Evolutionary conservation across 495 filamentous ascomycete species (phyloP), one percentile per base, ranked within the genome.

Genomic region (Penicillium flavigenum): DNA sequence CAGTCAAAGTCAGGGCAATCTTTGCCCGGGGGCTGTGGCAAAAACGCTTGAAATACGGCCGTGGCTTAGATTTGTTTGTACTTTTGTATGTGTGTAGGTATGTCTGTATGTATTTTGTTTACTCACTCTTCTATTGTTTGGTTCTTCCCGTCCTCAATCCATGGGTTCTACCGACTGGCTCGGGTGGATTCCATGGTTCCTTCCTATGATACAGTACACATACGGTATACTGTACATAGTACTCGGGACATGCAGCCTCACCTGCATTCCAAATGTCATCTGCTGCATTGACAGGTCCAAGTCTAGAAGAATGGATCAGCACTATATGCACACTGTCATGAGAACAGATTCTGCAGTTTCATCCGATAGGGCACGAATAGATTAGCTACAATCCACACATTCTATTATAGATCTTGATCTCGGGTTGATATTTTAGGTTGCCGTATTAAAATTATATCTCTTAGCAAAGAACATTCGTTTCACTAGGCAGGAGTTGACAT

Each of bases 11-110:
- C 24, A 26, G 24, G 24, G 49, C 34, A 4, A 16, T 27, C 17
- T 34, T 44, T 34, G 31, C 47, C 32, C 47, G 47, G 26, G 34
- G 38, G 39, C 51, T 32, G 51, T 53, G 51, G 51, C 51, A 5
- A 53, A 53, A 43, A 44, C 39, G 1, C 7, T 26, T 11, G 14
- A 50, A 31, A 38, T 5, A 39, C 20, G 10, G 5, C 22, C 29
- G 49, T 39, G 36, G 49, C 49, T 52, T 51, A 51, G 48, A 27
- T 12, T 36, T 2, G 47, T n/a, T n/a, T 47, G 45, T 29, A 29
- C 27, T 7, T 7, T 29, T 29, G 6, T 29, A 29, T 29, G 7
- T 29, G 27, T 29, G 27, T 29, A 8, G 0, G 27, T 29, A 1
- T 5, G 27, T 29, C 9, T 9, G 1, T 29, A 0, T 9, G 5